Evolutionary conservation across 768 basidiomycete genomes (phyloP), one percentile per base, ranked within the genome.

Genomic region (Collybia nuda): DNA sequence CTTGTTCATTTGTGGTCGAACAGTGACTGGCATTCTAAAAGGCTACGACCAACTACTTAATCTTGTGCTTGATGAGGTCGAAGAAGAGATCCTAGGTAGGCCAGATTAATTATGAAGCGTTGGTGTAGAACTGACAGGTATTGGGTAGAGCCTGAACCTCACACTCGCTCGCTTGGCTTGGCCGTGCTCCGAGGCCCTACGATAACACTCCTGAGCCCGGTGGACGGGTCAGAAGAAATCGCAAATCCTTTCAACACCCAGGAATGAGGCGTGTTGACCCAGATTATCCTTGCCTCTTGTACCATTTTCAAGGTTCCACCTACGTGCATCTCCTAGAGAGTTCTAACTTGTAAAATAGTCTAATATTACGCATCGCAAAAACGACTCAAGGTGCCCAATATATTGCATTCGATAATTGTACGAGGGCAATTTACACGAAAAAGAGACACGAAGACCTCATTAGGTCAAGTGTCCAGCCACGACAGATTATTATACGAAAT

Each of bases 1-100:
- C 44, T 23, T 17, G 11, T 32, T 59, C 4, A 50, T 28, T 37
- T 40, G 55, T 22, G 23, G 49, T 49, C 52, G 44, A 18, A 18
- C 60, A 98, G 96, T 98, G 46, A 89, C 83, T 6, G 97, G 97
- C 2, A 80, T 90, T 15, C 70, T 99, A 55, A 99, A 99, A 70
- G 97, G 97, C 21, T 98, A 84, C 61, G 97, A 98, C 70, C 95
- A 98, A 59, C 76, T 98, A 35, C 80, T 98, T 50, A 98, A 99
- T 67, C 86, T 99, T 48, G 97, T 99, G 44, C 81, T 99, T 44
- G 97, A 99, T 68, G 92, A 97, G 52, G 93, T 98, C 5, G 81
- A 87, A 61, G 97, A 99, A 69, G 80, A 88, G 35, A 57, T 90
- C 2, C 78, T 80, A 63, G 84, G 90, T 89, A 62, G 56, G 75